Percentiles rank a stretch among this genome's conserved stretches.
Conservation (phyloP, 2,329 filamentous ascomycete species). For the Tolypocladium pustulatum region DNA sequence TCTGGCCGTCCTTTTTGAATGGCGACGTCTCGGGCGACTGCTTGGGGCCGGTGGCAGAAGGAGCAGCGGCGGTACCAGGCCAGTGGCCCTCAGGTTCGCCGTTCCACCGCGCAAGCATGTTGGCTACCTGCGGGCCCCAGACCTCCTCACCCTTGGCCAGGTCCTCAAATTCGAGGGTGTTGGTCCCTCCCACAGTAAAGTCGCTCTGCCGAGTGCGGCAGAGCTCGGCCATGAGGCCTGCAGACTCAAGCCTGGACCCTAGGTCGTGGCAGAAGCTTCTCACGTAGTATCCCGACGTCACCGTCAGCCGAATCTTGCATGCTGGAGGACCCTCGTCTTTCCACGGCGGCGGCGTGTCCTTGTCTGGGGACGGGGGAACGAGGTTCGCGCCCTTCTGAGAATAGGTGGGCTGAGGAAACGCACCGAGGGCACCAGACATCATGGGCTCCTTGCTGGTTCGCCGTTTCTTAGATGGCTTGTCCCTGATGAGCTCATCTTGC, state of each 20-base stretch:
- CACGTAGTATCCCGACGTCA: conserved; percentile 94
- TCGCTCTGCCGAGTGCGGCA: conserved; percentile 71
- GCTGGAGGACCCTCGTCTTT: conserved; percentile 60
- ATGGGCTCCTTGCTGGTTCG: conserved; percentile 24
- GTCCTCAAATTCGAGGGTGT: conserved; percentile 71
- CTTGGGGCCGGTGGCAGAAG: not conserved
- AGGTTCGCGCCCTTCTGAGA: conserved; percentile 38
- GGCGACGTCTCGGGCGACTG: conserved; percentile 10
- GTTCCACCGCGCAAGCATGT: conserved; percentile 35
- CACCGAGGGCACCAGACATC: conserved; percentile 48
- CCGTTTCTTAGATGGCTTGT: conserved; percentile 29
- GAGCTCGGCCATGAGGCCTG: conserved; percentile 78
- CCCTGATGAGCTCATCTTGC: conserved; percentile 45
- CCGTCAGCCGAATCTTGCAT: conserved; percentile 76
- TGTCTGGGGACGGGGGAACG: conserved; percentile 35
- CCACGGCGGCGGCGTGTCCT: conserved; percentile 44
- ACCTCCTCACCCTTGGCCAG: conserved; percentile 65
- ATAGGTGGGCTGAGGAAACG: conserved; percentile 33
- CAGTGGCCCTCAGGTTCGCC: conserved; percentile 17
- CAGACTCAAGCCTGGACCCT: conserved; percentile 69
- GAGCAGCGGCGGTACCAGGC: conserved; percentile 3
- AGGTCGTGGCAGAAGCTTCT: conserved; percentile 89
- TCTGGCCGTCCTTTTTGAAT: conserved; percentile 3
- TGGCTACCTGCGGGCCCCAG: conserved; percentile 66
- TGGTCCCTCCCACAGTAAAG: conserved; percentile 59